Percentiles rank a stretch among this genome's conserved stretches.
These are phyloP conservation scores for Ramaria rubella DNA, from an alignment of 768 basidiomycete species.

Conservation along the genomic window DNA sequence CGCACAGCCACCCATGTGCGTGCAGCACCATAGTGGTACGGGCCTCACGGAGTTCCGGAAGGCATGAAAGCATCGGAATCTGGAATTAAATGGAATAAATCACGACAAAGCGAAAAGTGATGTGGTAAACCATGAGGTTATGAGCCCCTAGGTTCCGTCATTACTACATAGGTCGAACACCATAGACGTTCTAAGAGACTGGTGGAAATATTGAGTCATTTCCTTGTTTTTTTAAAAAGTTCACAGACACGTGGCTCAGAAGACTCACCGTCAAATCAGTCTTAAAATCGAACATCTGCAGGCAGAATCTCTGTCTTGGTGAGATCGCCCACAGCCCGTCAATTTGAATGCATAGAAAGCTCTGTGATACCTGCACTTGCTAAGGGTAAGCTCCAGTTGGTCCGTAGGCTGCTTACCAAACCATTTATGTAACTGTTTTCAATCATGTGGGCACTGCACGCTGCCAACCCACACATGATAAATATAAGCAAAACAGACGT, in stretches of 20 bases:
- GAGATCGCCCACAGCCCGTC: conserved; percentile 24
- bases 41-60: conserved; percentile 22
- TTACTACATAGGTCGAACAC: conserved; percentile 27
- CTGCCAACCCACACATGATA: background rate
- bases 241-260: too few species aligned
- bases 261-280: conserved; percentile 23
- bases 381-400: too few species aligned
- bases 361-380: conserved; percentile 19
- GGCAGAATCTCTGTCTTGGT: conserved; percentile 20
- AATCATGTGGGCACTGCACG: background rate
- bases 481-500: background rate
- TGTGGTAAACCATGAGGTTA: conserved; percentile 21
- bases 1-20: conserved; percentile 24
- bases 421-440: conserved; percentile 12
- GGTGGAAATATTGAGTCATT: conserved; percentile 18
- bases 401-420: too few species aligned
- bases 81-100: too few species aligned
- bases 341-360: conserved; percentile 24
- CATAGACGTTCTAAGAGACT: conserved; percentile 28
- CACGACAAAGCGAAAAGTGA: too few species aligned
- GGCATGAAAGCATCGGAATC: too few species aligned
- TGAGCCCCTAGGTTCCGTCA: conserved; percentile 25
- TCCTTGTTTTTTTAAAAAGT: background rate
- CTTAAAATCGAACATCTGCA: conserved; percentile 20
- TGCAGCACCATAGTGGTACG: conserved; percentile 26